Base-by-base conservation (phyloP, 2,329 filamentous ascomycete species). In the Beauveria sp. region DNA sequence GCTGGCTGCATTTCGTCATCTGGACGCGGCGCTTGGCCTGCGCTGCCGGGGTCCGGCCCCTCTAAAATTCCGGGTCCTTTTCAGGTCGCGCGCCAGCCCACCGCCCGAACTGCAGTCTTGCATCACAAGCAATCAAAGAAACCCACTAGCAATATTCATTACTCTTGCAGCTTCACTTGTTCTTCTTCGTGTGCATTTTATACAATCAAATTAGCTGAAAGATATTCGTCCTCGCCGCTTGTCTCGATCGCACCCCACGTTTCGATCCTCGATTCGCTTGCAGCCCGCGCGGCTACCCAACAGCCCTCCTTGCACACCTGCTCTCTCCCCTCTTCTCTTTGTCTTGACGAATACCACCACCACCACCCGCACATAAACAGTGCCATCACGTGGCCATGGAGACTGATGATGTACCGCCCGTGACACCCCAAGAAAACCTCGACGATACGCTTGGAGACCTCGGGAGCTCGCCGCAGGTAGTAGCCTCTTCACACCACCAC, bases 391-490 rank as follows among this genome's bases (percentile, higher is more conserved):
- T 65, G 61, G 54, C 64, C 47, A 62, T 62, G 61, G 61, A 62
- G 22, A 50, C 48, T 24, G 61, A 55, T 22, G 48, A 61, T 26
- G 20, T 59, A 47, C 57, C 57, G 16, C 65, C 58, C 28, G 59
- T 51, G 43, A 57, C 63, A 14, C 68, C 70, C 24, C 70, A 71
- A 59, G 77, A 78, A 34, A 67, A 68, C 62, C 75, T 75, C 63
- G 81, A 84, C 65, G 81, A 83, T 63, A 77, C 77, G 44, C 70
- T 83, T 51, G 77, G 75, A 62, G 78, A 77, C 61, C 72, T 83
- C 62, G 80, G 84, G 26, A 77, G 73, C 63, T 76, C 78, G 44
- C 75, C 77, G 43, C 74, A 78, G n/a, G 66, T 77, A 40, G 66
- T 68, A 18, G 64, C 68, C 47, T 12, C 54, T 14, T 58, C 55